Base-by-base conservation (phyloP, 1,284 basidiomycete genomes). In the Phlebopus sp. region DNA sequence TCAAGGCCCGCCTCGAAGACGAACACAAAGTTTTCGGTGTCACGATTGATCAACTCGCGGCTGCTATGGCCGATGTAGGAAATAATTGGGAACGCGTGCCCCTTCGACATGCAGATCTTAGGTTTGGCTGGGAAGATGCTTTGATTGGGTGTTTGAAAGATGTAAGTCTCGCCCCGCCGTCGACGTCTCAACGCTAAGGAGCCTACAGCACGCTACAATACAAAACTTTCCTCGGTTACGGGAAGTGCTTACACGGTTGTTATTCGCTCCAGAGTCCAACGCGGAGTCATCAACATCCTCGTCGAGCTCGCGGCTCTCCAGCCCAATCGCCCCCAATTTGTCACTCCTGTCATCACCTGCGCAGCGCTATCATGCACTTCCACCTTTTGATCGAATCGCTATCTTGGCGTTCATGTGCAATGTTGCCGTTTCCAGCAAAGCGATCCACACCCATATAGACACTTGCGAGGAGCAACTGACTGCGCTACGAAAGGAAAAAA, bases 401-500 rank as follows among this genome's bases (percentile, higher is more conserved):
- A 89, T 97, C 52, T 69, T 99, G 45, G 75, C 82, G 8, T 97
- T 96, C 69, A 78, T 99, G 71, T 90, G 88, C 68, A 90, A 96
- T 62, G 70, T 95, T 42, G 93, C 89, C 0, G 84, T 94, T 23
- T 92, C 93, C 39, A 96, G 92, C 66, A 94, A 92, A 63, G 77
- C 82, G 4, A 81, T 97, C 37, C 90, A 95, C 62, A 69, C 77
- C 10, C 92, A 90, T 60, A 90, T 98, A 80, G 97, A 99, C 58
- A 80, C 84, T 45, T 92, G 90, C 59, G 94, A 95, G 59, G 80
- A 87, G 55, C 84, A 88, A 55, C 70, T 99, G 51, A 98, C 97
- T 9, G 90, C 94, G 37, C 75, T 97, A 43, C 75, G 96, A 55
- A 99, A 99, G 71, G 92, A 96, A 67, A 92, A 95, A 67, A 91